Evolutionary conservation across 768 basidiomycete species (phyloP).

Genomic region (Xanthoconium stramineum): DNA sequence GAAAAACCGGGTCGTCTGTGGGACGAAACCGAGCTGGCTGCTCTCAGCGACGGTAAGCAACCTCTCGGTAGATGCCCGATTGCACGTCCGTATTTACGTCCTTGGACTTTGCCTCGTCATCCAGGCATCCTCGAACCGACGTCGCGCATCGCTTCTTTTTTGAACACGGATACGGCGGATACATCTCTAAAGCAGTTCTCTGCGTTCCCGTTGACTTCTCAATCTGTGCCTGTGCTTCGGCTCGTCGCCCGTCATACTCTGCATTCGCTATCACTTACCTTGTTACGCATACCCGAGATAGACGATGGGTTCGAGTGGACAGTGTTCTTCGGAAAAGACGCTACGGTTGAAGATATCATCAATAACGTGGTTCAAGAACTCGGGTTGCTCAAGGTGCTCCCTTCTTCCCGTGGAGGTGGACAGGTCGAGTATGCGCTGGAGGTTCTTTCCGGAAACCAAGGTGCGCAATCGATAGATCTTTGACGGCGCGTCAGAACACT

Average conservation of each 20-base stretch:
- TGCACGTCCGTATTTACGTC: conserved; percentile 10
- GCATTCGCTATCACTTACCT: conserved; percentile 50
- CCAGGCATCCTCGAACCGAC: conserved; percentile 50
- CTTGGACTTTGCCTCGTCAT: not conserved
- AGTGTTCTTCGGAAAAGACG: conserved; percentile 57
- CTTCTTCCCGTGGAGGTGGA: conserved; percentile 62
- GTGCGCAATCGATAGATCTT: conserved; percentile 37
- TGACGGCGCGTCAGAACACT: not conserved
- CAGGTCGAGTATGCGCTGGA: conserved; percentile 72
- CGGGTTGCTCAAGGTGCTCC: conserved; percentile 62
- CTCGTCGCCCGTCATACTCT: conserved; percentile 67
- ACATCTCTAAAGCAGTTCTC: conserved; percentile 55
- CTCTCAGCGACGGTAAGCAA: conserved; percentile 59
- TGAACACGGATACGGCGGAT: conserved; percentile 36
- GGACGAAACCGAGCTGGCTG: conserved; percentile 68
- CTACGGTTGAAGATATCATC: conserved; percentile 55
- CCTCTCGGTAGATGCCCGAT: conserved; percentile 7
- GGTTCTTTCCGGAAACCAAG: conserved; percentile 48
- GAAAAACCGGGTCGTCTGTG: conserved; percentile 61
- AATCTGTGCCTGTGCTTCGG: conserved; percentile 62
- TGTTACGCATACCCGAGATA: conserved; percentile 72
- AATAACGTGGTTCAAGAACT: conserved; percentile 55
- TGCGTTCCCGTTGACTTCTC: conserved; percentile 63
- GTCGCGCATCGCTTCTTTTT: conserved; percentile 48
- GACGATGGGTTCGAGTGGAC: conserved; percentile 69